These are phyloP conservation scores for Cruciata laevipes DNA, from an alignment of 257 asterid genomes.

Conservation along the genomic window DNA sequence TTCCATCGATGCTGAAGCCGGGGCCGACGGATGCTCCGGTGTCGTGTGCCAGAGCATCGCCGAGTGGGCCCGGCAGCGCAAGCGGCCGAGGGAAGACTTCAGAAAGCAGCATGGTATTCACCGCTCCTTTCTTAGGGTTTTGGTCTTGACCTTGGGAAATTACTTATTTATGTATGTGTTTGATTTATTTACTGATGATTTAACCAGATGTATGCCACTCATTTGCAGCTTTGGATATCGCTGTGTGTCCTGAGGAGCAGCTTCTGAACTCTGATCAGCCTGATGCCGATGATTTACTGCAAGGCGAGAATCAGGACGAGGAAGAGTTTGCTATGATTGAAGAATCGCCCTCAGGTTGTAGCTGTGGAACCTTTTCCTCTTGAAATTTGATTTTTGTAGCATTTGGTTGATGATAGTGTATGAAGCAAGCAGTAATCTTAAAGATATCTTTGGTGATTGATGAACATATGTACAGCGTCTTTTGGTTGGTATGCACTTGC, in stretches of 20 bases:
- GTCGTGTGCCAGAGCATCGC: conserved; percentile 37
- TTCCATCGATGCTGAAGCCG: conserved; percentile 31
- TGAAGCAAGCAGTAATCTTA: neutral
- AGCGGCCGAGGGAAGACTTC: conserved; percentile 50
- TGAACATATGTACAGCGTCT: neutral
- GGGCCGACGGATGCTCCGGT: conserved; percentile 26
- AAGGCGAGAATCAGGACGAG: conserved; percentile 59
- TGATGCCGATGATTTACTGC: conserved; percentile 52
- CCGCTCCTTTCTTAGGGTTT: neutral
- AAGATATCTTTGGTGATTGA: neutral
- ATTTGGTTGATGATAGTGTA: neutral
- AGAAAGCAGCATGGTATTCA: conserved; percentile 41
- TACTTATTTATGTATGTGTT: neutral
- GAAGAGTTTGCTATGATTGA: conserved; percentile 66
- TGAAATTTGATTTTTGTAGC: neutral
- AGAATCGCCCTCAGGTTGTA: conserved; percentile 62
- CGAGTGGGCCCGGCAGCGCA: conserved; percentile 60
- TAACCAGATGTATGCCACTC: conserved; percentile 88
- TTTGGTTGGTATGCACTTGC: neutral
- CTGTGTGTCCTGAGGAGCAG: conserved; percentile 72
- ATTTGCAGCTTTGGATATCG: conserved; percentile 94
- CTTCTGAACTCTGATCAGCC: conserved; percentile 51
- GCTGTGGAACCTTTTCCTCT: conserved; percentile 1
- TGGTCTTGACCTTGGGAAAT: neutral
- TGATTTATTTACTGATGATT: conserved; percentile 24